Evolutionary conservation across 2,329 filamentous ascomycete genomes (phyloP).

Genomic region (Ceratocystis ficicola): DNA sequence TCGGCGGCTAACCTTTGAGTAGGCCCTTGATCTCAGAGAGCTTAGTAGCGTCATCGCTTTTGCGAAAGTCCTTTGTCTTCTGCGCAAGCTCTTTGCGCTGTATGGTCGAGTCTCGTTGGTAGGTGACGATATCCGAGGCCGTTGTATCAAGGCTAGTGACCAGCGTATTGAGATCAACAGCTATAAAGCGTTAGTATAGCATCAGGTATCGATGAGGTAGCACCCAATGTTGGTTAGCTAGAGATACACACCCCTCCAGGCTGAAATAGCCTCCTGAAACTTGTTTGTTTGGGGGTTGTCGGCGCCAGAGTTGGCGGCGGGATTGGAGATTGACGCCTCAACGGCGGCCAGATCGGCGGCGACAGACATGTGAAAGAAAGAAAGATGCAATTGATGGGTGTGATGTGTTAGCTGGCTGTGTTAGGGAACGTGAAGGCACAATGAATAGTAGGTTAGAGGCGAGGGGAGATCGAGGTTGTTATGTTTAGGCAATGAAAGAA

Average conservation of each 20-base stretch:
- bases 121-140: constrained; percentile 85
- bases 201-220: constrained; percentile 17
- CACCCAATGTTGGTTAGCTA: too few species aligned
- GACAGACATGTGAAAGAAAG: constrained; percentile 24
- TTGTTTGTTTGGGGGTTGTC: constrained; percentile 53
- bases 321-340: constrained; percentile 25
- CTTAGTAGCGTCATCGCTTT: constrained; percentile 80
- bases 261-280: constrained; percentile 89
- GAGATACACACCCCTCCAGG: constrained; percentile 68
- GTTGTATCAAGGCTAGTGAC: constrained; percentile 79
- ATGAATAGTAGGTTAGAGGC: neutral
- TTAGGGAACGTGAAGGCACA: neutral
- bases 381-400: neutral
- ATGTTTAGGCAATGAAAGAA: too few species aligned
- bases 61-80: constrained; percentile 96
- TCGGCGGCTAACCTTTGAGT: constrained; percentile 53
- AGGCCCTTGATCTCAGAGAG: constrained; percentile 78
- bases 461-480: neutral
- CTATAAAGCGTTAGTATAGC: constrained; percentile 35
- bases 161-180: constrained; percentile 73
- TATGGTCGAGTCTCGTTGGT: constrained; percentile 89
- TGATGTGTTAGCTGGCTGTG: neutral
- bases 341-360: constrained; percentile 27
- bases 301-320: constrained; percentile 35
- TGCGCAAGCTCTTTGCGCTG: constrained; percentile 96